These are phyloP conservation scores for Olyra latifolia DNA, from an alignment of 176 grass and related monocot species.

Conservation along the genomic window DNA sequence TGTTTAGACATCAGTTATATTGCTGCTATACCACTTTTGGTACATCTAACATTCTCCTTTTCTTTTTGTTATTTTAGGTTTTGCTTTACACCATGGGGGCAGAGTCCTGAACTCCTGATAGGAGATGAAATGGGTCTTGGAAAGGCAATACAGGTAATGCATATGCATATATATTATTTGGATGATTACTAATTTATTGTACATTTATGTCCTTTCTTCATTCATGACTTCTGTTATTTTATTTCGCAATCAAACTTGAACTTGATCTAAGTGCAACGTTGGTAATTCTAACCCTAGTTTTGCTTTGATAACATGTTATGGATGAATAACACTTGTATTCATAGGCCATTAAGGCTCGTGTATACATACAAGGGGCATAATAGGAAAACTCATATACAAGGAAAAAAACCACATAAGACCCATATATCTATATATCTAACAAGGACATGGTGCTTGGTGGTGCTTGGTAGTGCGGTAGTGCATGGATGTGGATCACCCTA, in stretches of 20 bases:
- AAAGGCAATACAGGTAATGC: slow-evolving; percentile 96
- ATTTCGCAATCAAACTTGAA: background rate
- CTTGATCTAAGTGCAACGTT: slow-evolving; percentile 15
- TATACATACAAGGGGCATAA: too few relatives aligned
- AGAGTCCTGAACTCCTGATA: slow-evolving; percentile 78
- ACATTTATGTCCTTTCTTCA: background rate
- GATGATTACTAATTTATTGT: background rate
- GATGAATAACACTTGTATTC: too few relatives aligned
- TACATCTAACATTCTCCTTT: slow-evolving; percentile 4
- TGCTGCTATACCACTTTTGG: background rate
- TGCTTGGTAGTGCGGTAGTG: background rate
- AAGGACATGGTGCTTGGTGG: background rate
- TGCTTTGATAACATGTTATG: too few relatives aligned
- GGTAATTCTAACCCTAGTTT: too few relatives aligned
- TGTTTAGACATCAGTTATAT: background rate
- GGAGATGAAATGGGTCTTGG: slow-evolving; percentile 99
- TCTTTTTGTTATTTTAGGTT: slow-evolving; percentile 47
- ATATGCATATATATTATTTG: background rate
- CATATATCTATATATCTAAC: too few relatives aligned
- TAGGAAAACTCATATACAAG: too few relatives aligned
- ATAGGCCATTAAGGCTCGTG: too few relatives aligned
- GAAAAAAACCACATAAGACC: too few relatives aligned
- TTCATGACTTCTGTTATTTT: background rate
- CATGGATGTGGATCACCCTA: background rate
- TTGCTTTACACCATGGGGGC: slow-evolving; percentile 86